phyloP scores from a whole-genome alignment of 495 filamentous ascomycete species.

The Sabuloglossum arenarium region DNA sequence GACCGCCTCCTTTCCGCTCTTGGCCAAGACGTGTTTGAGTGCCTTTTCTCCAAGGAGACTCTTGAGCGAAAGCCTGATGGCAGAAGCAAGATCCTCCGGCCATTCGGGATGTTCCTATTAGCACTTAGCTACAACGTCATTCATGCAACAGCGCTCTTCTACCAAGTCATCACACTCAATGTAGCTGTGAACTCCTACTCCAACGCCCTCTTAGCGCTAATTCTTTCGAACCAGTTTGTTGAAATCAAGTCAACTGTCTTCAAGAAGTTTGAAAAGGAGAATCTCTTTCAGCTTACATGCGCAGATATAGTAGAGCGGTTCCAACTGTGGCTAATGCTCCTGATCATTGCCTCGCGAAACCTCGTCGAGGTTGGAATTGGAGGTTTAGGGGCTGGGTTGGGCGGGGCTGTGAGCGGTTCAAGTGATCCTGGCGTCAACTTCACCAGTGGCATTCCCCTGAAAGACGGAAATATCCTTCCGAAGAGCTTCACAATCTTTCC shows the following conservation, averaged over 20 bases:
- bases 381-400: conserved; percentile 25
- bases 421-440: conserved; percentile 17
- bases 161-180: conserved; percentile 92
- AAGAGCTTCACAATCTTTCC: conserved; percentile 78
- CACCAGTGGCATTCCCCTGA: conserved; percentile 24
- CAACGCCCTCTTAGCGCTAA: conserved; percentile 76
- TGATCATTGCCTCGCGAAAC: conserved; percentile 89
- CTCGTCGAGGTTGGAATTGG: conserved; percentile 64
- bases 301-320: conserved; percentile 95
- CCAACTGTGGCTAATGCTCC: conserved; percentile 89
- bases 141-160: conserved; percentile 76
- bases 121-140: conserved; percentile 71
- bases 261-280: conserved; percentile 95
- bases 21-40: conserved; percentile 91
- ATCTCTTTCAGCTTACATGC: conserved; percentile 88
- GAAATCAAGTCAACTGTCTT: conserved; percentile 97
- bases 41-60: conserved; percentile 79
- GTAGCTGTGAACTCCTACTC: conserved; percentile 98
- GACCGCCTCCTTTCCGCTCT: conserved; percentile 78
- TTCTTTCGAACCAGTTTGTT: conserved; percentile 91
- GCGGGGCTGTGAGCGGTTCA: conserved; percentile 15
- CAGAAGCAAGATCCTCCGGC: conserved; percentile 77
- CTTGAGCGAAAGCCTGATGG: conserved; percentile 73
- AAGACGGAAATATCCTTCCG: conserved; percentile 47
- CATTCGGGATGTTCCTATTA: conserved; percentile 76